A percentile compares a stretch with the other conserved stretches of the same genome.
Evolutionary conservation across 1,284 basidiomycete genomes (phyloP).

Genomic region (Heliocybe sulcata): DNA sequence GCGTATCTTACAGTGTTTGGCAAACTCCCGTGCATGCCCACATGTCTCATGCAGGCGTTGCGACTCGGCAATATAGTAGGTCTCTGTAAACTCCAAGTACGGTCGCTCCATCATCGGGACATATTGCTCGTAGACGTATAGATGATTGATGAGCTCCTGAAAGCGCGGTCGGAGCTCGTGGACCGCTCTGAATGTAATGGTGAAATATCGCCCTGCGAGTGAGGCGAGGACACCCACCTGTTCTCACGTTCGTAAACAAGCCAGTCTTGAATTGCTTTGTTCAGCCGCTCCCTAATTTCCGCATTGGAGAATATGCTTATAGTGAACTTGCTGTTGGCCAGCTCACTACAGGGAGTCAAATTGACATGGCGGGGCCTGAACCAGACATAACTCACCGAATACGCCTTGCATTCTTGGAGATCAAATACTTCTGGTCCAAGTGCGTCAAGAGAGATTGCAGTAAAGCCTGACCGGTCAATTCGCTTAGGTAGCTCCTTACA

Average conservation of each 20-base stretch:
- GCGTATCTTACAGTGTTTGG: slow-evolving; percentile 38
- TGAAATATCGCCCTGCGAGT: not conserved
- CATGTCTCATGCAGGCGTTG: slow-evolving; percentile 26
- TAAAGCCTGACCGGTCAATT: slow-evolving; percentile 29
- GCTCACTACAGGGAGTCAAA: slow-evolving; percentile 28
- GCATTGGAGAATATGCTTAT: slow-evolving; percentile 43
- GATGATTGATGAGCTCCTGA: slow-evolving; percentile 40
- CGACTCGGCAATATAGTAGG: slow-evolving; percentile 51
- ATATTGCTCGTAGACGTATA: slow-evolving; percentile 50
- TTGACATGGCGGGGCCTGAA: not conserved
- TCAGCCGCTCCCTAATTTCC: slow-evolving; percentile 36
- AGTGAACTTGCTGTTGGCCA: slow-evolving; percentile 46
- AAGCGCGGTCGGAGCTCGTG: slow-evolving; percentile 31
- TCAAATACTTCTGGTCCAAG: slow-evolving; percentile 52
- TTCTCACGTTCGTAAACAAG: slow-evolving; percentile 43
- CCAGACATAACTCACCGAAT: not conserved
- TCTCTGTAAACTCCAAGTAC: slow-evolving; percentile 39
- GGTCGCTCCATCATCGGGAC: slow-evolving; percentile 41
- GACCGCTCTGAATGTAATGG: slow-evolving; percentile 14
- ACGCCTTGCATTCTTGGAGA: slow-evolving; percentile 17
- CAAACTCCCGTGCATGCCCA: slow-evolving; percentile 44
- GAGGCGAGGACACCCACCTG: slow-evolving; percentile 18
- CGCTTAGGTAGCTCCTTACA: not conserved
- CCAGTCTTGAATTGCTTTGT: slow-evolving; percentile 48
- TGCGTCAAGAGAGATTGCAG: slow-evolving; percentile 54